Percentiles rank a stretch among this genome's conserved stretches.
phyloP scores from a whole-genome alignment of 805 yeast species.

The Starmerella roubikii region DNA sequence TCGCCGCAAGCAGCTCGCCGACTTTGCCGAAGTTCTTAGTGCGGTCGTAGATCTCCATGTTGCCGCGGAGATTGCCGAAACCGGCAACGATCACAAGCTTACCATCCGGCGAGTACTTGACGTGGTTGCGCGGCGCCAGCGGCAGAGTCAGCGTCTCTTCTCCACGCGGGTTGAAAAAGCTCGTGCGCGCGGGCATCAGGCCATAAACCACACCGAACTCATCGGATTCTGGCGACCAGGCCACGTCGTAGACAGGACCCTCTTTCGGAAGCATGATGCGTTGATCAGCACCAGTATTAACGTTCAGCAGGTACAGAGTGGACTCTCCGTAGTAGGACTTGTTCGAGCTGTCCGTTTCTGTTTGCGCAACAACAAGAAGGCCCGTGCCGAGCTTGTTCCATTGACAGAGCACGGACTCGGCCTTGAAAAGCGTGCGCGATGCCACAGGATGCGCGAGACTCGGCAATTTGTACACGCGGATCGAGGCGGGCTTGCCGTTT shows the following conservation, averaged over 20 bases:
- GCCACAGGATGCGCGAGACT: constrained; percentile 65
- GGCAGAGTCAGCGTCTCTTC: constrained; percentile 72
- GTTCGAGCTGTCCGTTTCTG: constrained; percentile 89
- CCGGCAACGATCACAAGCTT: constrained; percentile 87
- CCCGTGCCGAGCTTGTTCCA: constrained; percentile 97
- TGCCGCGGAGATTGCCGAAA: constrained; percentile 94
- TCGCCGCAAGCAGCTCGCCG: constrained; percentile 75
- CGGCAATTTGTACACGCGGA: constrained; percentile 70
- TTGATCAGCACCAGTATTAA: constrained; percentile 69
- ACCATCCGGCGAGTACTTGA: constrained; percentile 87
- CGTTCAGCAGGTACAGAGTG: constrained; percentile 75
- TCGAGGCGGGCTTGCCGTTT: constrained; percentile 77
- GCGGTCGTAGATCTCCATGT: constrained; percentile 89
- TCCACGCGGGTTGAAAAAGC: constrained; percentile 90
- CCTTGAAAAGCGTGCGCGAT: constrained; percentile 83
- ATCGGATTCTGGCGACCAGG: constrained; percentile 92
- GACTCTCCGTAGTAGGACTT: constrained; percentile 96
- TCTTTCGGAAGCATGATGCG: constrained; percentile 77
- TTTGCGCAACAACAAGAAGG: constrained; percentile 78
- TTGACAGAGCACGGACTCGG: constrained; percentile 78
- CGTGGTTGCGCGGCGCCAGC: constrained; percentile 76
- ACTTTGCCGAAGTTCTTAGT: constrained; percentile 70
- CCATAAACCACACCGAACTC: constrained; percentile 97
- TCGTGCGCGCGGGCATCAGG: constrained; percentile 91
- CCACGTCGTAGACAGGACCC: constrained; percentile 94